Evolutionary conservation across 2,329 filamentous ascomycete genomes (phyloP).

Genomic region (Scedosporium aurantiacum): DNA sequence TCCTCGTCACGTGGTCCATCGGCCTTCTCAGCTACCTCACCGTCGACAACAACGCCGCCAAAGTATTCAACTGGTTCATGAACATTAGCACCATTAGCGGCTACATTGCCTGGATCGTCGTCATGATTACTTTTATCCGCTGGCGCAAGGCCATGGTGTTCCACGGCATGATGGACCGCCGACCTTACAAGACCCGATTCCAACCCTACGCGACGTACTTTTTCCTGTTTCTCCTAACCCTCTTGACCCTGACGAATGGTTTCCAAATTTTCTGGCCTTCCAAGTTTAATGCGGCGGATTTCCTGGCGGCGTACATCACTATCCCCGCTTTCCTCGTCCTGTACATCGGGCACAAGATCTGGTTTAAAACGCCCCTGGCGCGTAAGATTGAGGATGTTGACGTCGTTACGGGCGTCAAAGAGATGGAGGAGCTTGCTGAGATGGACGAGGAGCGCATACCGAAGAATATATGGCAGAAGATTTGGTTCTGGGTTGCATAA

Average conservation of each 20-base stretch:
- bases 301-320: conserved; percentile 54
- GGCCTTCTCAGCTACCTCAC: conserved; percentile 62
- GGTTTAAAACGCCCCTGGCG: conserved; percentile 30
- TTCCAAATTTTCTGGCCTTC: conserved; percentile 62
- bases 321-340: conserved; percentile 49
- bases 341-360: conserved; percentile 50
- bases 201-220: conserved; percentile 56
- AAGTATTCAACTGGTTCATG: conserved; percentile 54
- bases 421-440: conserved; percentile 48
- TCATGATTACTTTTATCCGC: conserved; percentile 47
- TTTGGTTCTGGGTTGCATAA: conserved; percentile 47
- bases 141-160: conserved; percentile 45
- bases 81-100: conserved; percentile 56
- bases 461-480: conserved; percentile 38
- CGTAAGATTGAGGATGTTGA: conserved; percentile 40
- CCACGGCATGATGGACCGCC: conserved; percentile 36
- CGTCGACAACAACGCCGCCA: conserved; percentile 47
- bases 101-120: conserved; percentile 49
- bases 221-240: conserved; percentile 42
- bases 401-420: conserved; percentile 44
- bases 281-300: conserved; percentile 51
- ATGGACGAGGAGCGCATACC: conserved; percentile 34
- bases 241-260: conserved; percentile 63
- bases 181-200: conserved; percentile 40
- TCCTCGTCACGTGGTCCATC: conserved; percentile 44